phyloP scores from a whole-genome alignment of 192 early-diverging fungal genomes.

The Mortierella claussenii region DNA sequence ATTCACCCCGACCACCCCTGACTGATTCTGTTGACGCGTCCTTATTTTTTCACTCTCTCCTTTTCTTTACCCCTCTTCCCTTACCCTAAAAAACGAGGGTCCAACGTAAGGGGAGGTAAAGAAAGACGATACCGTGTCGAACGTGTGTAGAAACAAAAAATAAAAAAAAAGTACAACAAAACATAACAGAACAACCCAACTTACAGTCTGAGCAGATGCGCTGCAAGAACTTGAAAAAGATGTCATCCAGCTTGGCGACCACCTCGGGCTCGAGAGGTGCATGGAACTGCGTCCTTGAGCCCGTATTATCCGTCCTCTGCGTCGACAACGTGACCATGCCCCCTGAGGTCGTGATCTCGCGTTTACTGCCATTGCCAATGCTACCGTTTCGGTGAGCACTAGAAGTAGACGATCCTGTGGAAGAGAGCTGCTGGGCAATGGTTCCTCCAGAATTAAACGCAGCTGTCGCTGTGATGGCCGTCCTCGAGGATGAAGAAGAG shows the following conservation, averaged over 20 bases:
- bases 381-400: not conserved
- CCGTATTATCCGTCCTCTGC: slow-evolving; percentile 12
- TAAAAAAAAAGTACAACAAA: slow-evolving; percentile 3
- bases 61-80: too few relatives aligned
- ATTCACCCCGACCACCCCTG: too few relatives aligned
- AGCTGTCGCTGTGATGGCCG: not conserved
- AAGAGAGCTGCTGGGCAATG: too few relatives aligned
- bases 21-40: too few relatives aligned
- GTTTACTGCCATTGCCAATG: not conserved
- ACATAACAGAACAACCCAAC: slow-evolving; percentile 2
- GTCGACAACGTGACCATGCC: not conserved
- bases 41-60: too few relatives aligned
- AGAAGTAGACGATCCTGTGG: not conserved
- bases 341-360: not conserved
- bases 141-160: not conserved
- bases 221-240: slow-evolving; percentile 75
- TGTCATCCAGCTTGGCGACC: slow-evolving; percentile 65
- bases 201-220: slow-evolving; percentile 76
- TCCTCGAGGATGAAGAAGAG: not conserved
- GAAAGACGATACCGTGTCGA: too few relatives aligned
- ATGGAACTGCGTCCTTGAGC: slow-evolving; percentile 55
- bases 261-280: slow-evolving; percentile 58
- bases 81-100: too few relatives aligned
- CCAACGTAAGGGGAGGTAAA: too few relatives aligned
- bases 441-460: too few relatives aligned